Evolutionary conservation across 2,329 filamentous ascomycete species (phyloP), one percentile per base, ranked within the genome.

Genomic region (Alternaria sp.): DNA sequence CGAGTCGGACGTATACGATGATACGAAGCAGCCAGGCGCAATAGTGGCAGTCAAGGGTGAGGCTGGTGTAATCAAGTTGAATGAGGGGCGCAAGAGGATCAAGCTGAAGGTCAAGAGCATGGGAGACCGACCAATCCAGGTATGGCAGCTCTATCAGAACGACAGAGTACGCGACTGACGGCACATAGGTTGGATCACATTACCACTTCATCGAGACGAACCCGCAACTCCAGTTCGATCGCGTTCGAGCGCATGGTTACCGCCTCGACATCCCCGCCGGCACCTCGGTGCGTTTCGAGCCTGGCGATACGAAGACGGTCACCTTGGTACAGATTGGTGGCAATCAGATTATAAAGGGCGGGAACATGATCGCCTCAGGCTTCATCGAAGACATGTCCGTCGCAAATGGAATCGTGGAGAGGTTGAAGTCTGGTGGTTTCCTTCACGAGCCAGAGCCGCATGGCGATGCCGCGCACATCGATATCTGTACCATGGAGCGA

Each of bases 141-240:
- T 94, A 76, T 43, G 78, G 69, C 22, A 10, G 36, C 3, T n/a
- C 11, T 6, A 22, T 20, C 36, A 6, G 28, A 2, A 10, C 9
- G 3, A 10, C 46, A 12, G 27, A 43, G 8, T 2, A 50, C 12
- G 36, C 27, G 10, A 46, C 62, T 71, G n/a, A 71, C 32, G 25
- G 16, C 12, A 2, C 12, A 36, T 69, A 89, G 86, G 85, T 92
- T 61, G 94, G 94, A 32, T 97, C 93, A 32, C 94, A 98, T 80
- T 98, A 97, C 78, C 94, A 97, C 80, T 97, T 98, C 77, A 88
- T 97, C 74, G 94, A 98, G 82, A 91, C 89, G n/a, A 98, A 98
- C 79, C 92, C 93, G 0, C 88, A 92, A 77, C 85, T 98, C 52
- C 87, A 92, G 63, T 98, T 98, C 77, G 94, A 98, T 80, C 92